phyloP scores from a whole-genome alignment of 2,329 filamentous ascomycete genomes.

The Xylariaceae sp. region DNA sequence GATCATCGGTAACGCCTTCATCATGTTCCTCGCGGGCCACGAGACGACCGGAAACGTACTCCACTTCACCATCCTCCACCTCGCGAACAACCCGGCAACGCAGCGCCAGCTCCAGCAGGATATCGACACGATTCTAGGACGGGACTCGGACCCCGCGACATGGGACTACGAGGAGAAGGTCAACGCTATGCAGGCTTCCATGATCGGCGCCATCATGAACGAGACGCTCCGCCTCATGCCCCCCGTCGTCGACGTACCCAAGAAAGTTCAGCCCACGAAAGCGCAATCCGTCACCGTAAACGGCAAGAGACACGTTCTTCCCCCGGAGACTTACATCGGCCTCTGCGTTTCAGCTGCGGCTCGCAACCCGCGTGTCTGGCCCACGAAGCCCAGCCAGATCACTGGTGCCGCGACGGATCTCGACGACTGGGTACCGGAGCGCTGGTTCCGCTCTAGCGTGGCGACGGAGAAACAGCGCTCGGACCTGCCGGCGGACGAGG shows the following conservation, averaged over 20 bases:
- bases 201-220: constrained; percentile 70
- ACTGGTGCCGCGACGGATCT: constrained; percentile 36
- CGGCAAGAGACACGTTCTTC: constrained; percentile 41
- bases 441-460: constrained; percentile 44
- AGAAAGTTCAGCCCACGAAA: constrained; percentile 46
- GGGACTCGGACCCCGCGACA: constrained; percentile 45
- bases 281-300: constrained; percentile 56
- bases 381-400: constrained; percentile 40
- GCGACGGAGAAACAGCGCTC: constrained; percentile 14
- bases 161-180: constrained; percentile 70
- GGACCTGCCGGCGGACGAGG: constrained; percentile 33
- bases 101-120: constrained; percentile 66
- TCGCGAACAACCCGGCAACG: constrained; percentile 59
- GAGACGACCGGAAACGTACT: constrained; percentile 74
- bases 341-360: constrained; percentile 54
- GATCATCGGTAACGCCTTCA: constrained; percentile 67
- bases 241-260: constrained; percentile 67
- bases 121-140: constrained; percentile 59
- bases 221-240: constrained; percentile 71
- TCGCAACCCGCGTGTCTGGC: constrained; percentile 70
- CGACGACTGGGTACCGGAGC: constrained; percentile 53
- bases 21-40: constrained; percentile 68
- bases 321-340: constrained; percentile 50
- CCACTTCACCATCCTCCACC: constrained; percentile 63
- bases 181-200: constrained; percentile 60